A percentile compares a stretch with the other conserved stretches of the same genome.
Conservation (phyloP, 257 asterid genomes). For the Nicotiana noctiflora region DNA sequence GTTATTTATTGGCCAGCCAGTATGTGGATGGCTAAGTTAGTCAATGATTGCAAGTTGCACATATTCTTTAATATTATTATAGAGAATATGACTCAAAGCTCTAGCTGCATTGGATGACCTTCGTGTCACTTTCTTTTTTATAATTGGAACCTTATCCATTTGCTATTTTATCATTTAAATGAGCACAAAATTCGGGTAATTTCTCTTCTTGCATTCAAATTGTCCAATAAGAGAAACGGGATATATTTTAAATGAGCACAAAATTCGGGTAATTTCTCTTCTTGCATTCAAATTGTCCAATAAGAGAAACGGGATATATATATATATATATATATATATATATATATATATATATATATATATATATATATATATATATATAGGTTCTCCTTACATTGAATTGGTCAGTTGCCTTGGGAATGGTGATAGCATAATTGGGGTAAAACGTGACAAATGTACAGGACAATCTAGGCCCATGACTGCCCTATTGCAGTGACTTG, state of each 20-base stretch:
- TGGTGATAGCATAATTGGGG: no score
- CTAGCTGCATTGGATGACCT: slow-evolving; percentile 18
- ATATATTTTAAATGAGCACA: no score
- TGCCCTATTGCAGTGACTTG: not conserved
- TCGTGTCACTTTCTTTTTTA: not conserved
- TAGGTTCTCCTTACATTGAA: not conserved
- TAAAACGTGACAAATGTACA: not conserved
- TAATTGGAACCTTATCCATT: slow-evolving; percentile 17
- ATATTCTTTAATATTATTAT: no score
- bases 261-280: no score
- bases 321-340: no score
- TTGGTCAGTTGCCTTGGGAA: not conserved
- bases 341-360: no score
- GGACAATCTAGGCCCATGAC: not conserved
- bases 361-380: no score
- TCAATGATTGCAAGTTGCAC: slow-evolving; percentile 4
- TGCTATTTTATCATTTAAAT: not conserved
- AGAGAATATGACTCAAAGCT: slow-evolving; percentile 15
- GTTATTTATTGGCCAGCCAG: slow-evolving; percentile 17
- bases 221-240: no score
- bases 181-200: not conserved
- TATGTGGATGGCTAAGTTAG: slow-evolving; percentile 20
- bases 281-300: no score
- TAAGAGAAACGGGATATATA: no score
- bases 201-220: no score